Conservation (phyloP, 257 asterid genomes). For the Catharanthus roseus region DNA sequence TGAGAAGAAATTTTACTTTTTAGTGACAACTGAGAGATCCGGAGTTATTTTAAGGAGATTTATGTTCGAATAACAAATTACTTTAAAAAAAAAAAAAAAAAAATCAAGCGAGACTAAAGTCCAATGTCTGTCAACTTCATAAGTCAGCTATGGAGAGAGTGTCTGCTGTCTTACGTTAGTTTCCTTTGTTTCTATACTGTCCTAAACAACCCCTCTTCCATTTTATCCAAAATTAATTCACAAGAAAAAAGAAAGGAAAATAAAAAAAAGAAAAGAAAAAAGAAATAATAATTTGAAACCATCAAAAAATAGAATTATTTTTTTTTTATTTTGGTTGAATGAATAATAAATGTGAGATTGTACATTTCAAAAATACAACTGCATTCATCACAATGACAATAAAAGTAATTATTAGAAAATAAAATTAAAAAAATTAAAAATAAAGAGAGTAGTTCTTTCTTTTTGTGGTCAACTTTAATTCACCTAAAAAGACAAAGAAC, state of each 20-base stretch:
- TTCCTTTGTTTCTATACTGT: background rate
- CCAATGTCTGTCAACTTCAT: background rate
- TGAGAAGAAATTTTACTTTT: no score
- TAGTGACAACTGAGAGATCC: no score
- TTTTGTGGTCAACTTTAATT: constrained; percentile 44
- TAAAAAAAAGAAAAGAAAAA: background rate
- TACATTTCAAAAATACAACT: background rate
- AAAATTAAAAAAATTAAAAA: constrained; percentile 14
- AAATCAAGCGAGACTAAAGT: no score
- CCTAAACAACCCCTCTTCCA: background rate
- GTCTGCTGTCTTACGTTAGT: background rate
- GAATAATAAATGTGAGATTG: background rate
- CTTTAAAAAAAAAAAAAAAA: no score
- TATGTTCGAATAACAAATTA: no score
- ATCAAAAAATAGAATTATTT: no score
- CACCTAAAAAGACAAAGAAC: constrained; percentile 67
- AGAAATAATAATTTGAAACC: background rate
- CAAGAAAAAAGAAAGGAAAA: no score
- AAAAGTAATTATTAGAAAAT: constrained; percentile 29
- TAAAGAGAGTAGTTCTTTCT: constrained; percentile 23
- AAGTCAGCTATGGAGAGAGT: background rate
- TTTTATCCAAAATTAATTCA: no score
- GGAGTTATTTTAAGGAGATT: no score
- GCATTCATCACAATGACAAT: constrained; percentile 25
- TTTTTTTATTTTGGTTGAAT: no score